Percentiles rank a stretch among this genome's conserved stretches.
Evolutionary conservation across 352 stramenopile species (phyloP).

Genomic region (Phytophthora syringae): DNA sequence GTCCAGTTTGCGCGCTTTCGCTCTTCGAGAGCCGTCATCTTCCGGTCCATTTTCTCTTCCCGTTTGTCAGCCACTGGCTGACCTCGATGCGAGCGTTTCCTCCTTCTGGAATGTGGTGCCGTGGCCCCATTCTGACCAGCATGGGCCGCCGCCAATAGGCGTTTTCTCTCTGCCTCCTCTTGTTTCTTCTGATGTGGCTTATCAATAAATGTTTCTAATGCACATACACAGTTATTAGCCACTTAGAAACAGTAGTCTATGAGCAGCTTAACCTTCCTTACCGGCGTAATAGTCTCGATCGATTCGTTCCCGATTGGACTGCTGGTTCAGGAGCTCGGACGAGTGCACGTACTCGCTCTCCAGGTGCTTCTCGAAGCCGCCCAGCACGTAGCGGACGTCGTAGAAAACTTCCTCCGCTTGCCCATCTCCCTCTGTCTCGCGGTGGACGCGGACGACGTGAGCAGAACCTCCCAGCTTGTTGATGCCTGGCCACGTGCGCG

Average conservation of each 20-base stretch:
- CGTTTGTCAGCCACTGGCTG: not conserved
- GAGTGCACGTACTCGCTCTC: conserved; percentile 71
- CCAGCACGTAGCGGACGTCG: conserved; percentile 84
- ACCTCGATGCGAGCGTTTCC: conserved; percentile 20
- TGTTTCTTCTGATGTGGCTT: conserved; percentile 40
- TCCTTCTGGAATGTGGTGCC: conserved; percentile 3
- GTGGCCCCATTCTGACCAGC: not conserved
- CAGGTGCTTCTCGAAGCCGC: conserved; percentile 79
- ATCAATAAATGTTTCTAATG: conserved; percentile 66
- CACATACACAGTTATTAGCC: conserved; percentile 4
- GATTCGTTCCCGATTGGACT: conserved; percentile 46
- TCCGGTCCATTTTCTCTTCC: conserved; percentile 1
- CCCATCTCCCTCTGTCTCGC: conserved; percentile 29
- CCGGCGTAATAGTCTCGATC: conserved; percentile 73
- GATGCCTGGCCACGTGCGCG: conserved; percentile 87
- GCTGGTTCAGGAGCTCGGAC: conserved; percentile 49
- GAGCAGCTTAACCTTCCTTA: conserved; percentile 18
- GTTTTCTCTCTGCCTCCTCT: conserved; percentile 15
- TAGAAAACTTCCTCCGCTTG: conserved; percentile 57
- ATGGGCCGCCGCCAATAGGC: conserved; percentile 7
- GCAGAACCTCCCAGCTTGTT: conserved; percentile 85
- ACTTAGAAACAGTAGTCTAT: too few species aligned
- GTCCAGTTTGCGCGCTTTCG: conserved; percentile 10
- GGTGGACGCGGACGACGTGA: conserved; percentile 55
- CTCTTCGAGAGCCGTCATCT: conserved; percentile 5